Evolutionary conservation across 768 basidiomycete species (phyloP), one percentile per base, ranked within the genome.

Genomic region (Sarcomyxa edulis): DNA sequence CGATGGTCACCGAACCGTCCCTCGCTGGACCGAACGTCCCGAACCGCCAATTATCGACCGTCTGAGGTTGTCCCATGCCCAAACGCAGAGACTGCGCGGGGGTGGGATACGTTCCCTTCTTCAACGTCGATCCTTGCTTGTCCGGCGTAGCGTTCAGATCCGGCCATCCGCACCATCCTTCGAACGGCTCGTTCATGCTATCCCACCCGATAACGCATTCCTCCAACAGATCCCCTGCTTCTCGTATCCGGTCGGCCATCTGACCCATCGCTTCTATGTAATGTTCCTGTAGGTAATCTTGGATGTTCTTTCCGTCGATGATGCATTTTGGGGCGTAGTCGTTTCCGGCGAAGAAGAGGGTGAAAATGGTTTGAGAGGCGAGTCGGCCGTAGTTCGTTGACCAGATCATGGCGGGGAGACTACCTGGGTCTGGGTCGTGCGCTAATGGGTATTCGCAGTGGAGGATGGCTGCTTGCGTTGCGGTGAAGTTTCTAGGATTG

Each of bases 121-220:
- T 90, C 24, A 90, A 65, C 12, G 75, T 79, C 8, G 80, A 74
- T 1, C 78, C 78, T 52, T 92, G 89, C 23, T 71, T 61, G 11
- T 61, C 62, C 0, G 91, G 85, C 30, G 82, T 78, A 9, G 55
- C 43, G 35, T 68, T 71, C 20, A 99, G 66, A 55, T 95, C 79
- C 1, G 70, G 65, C 59, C 84, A 84, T 2, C 69, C 71, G 22
- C 61, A 71, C 27, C 89, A 69, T 0, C 96, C 96, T 48, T 94
- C 88, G 25, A 79, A 80, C 0, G 96, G 95, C 58, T 99, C 96
- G 58, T 99, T 98, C 60, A 97, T 64, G 49, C 81, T 84, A 55
- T 99, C 96, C 96, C 95, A 98, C 0, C 96, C 96, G 33, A 98
- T 83, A 8, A 99, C 75, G 47, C 91, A 93, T 27, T 80, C 78